Conservation (phyloP, 1,284 basidiomycete species). For the Sporisorium iseilematis-ciliati region DNA sequence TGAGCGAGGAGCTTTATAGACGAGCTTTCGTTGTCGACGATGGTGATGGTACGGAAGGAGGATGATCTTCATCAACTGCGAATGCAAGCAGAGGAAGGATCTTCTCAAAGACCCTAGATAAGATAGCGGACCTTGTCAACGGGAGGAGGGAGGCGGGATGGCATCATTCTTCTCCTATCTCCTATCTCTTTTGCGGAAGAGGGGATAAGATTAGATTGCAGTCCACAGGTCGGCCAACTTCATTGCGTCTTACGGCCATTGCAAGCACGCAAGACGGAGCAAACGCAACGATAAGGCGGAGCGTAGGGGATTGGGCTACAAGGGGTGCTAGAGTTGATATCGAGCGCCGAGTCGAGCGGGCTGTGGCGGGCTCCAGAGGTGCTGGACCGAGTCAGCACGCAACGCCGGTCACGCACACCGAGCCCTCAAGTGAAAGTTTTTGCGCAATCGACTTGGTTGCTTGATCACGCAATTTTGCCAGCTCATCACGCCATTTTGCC, state of each 20-base stretch:
- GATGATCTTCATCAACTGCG: neutral
- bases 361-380: constrained; percentile 36
- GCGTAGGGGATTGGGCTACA: constrained; percentile 2
- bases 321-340: constrained; percentile 13
- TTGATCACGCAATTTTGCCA: constrained; percentile 23
- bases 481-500: constrained; percentile 18
- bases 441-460: constrained; percentile 7
- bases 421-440: neutral
- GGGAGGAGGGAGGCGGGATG: neutral
- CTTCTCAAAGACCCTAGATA: constrained; percentile 34
- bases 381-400: constrained; percentile 17
- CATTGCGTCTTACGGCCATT: constrained; percentile 11
- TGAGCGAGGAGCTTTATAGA: neutral
- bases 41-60: neutral
- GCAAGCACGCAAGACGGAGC: constrained; percentile 2
- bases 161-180: neutral
- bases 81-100: neutral
- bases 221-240: constrained; percentile 2
- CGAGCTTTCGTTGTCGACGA: neutral
- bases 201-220: constrained; percentile 14
- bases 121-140: constrained; percentile 16
- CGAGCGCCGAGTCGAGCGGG: constrained; percentile 4
- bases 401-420: neutral
- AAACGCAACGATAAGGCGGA: neutral
- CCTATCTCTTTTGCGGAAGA: neutral